phyloP scores from a whole-genome alignment of 768 basidiomycete species.

The Holtermanniella nyarrowii region DNA sequence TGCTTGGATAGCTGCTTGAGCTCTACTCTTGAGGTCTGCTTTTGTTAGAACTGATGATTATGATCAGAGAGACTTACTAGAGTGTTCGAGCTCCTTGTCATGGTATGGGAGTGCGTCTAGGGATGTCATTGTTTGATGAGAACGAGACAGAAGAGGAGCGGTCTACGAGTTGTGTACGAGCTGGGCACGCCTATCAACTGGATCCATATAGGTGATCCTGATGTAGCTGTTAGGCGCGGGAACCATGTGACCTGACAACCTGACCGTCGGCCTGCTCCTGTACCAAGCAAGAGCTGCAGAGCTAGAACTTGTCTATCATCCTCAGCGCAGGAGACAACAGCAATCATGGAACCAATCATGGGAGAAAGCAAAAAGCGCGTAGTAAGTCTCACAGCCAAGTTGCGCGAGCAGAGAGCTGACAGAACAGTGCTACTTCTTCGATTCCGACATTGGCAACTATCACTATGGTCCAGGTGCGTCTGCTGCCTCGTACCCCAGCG shows the following conservation, averaged over 20 bases:
- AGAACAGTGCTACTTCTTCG: constrained; percentile 92
- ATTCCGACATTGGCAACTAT: constrained; percentile 97
- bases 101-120: constrained; percentile 87
- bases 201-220: no score
- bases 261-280: no score
- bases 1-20: constrained; percentile 32
- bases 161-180: no score
- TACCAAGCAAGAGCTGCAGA: no score
- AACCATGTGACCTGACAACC: no score
- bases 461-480: constrained; percentile 68
- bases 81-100: constrained; percentile 80
- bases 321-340: no score
- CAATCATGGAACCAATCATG: constrained; percentile 52
- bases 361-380: constrained; percentile 82
- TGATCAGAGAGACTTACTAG: constrained; percentile 33
- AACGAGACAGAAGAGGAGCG: background rate
- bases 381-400: constrained; percentile 46
- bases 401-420: background rate
- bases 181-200: no score
- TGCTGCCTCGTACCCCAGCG: background rate
- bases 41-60: background rate
- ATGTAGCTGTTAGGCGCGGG: no score
- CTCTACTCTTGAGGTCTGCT: constrained; percentile 17
- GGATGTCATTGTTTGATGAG: constrained; percentile 3
- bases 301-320: no score